Conservation (phyloP, 495 filamentous ascomycete species). For the Trichoderma reesei region DNA sequence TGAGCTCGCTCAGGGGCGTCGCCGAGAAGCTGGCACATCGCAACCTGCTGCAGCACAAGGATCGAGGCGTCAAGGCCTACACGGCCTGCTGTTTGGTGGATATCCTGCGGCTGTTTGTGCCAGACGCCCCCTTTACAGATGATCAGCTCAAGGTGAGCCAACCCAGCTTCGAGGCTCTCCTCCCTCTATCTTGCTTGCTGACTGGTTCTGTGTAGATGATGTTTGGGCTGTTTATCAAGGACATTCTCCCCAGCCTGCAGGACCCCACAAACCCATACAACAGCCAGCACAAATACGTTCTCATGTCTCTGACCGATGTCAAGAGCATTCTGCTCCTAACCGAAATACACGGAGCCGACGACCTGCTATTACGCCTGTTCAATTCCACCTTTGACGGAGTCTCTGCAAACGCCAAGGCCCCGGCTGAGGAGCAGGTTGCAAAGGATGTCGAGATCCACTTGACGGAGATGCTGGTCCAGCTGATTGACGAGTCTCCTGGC, state of each 20-base stretch:
- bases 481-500: conserved; percentile 71
- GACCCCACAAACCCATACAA: conserved; percentile 89
- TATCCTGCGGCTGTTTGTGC: conserved; percentile 86
- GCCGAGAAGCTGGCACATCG: conserved; percentile 81
- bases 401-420: conserved; percentile 61
- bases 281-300: conserved; percentile 79
- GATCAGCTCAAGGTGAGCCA: conserved; percentile 73
- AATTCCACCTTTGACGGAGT: conserved; percentile 85
- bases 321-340: conserved; percentile 91
- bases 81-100: conserved; percentile 85
- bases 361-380: conserved; percentile 71
- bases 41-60: conserved; percentile 79
- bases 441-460: conserved; percentile 91
- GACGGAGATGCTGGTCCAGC: conserved; percentile 69
- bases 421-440: conserved; percentile 66
- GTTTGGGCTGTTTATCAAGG: conserved; percentile 77
- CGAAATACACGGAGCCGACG: conserved; percentile 74
- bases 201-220: conserved; percentile 56
- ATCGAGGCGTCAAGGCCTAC: conserved; percentile 84
- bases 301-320: conserved; percentile 79
- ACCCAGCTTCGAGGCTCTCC: background rate
- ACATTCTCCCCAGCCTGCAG: conserved; percentile 73
- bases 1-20: conserved; percentile 68
- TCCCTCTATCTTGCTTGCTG: background rate
- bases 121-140: conserved; percentile 86